Percentiles rank a stretch among this genome's conserved stretches.
Conservation (phyloP, 495 filamentous ascomycete species). For the Massariosphaeria phaeospora region DNA sequence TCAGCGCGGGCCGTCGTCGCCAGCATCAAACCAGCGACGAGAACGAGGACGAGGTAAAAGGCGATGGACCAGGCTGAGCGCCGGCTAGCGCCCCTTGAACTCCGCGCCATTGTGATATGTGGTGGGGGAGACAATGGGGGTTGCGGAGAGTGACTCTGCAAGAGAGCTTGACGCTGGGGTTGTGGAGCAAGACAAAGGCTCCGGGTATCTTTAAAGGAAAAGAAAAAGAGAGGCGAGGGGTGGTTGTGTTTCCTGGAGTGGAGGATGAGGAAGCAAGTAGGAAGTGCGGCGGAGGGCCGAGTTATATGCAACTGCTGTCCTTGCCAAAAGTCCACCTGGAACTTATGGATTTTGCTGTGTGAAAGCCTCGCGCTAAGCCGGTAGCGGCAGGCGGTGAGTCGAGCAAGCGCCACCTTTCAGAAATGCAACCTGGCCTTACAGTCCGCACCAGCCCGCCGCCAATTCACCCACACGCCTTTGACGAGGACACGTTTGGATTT, state of each 20-base stretch:
- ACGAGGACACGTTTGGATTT: too few relatives aligned
- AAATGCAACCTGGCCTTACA: conserved; percentile 12
- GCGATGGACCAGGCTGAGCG: conserved; percentile 63
- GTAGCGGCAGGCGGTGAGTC: background rate
- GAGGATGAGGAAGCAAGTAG: conserved; percentile 7
- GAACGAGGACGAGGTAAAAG: conserved; percentile 77
- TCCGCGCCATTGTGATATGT: conserved; percentile 32
- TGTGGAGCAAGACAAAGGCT: conserved; percentile 1
- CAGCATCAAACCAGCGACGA: conserved; percentile 70
- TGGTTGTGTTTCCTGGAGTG: background rate
- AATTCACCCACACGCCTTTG: background rate
- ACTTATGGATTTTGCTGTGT: conserved; percentile 5
- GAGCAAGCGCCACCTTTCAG: conserved; percentile 14
- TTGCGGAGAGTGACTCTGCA: conserved; percentile 9
- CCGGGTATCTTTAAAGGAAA: conserved; percentile 22
- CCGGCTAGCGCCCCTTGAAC: conserved; percentile 33
- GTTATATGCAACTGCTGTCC: conserved; percentile 9
- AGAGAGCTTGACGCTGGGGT: conserved; percentile 2
- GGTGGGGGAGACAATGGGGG: conserved; percentile 1
- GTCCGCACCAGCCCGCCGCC: too few relatives aligned
- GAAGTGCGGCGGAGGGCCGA: background rate
- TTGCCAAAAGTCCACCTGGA: too few relatives aligned
- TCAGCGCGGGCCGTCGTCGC: conserved; percentile 66
- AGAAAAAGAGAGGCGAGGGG: conserved; percentile 10
- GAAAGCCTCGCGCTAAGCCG: conserved; percentile 14